Base-by-base conservation (phyloP, 306 rosid species). In the Dalbergia cochinchinensis region DNA sequence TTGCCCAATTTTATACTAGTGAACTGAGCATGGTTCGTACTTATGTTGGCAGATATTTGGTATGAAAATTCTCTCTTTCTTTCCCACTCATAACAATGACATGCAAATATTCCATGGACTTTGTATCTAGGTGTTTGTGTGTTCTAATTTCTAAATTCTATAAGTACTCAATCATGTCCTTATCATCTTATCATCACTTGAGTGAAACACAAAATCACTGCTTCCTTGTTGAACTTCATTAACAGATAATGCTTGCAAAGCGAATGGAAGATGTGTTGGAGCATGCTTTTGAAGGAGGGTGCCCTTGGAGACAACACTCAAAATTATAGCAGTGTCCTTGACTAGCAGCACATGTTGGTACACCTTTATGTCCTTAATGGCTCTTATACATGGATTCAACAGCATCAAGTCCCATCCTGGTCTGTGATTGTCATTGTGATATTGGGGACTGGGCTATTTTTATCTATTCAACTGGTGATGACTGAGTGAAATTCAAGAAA, bases 231-330 rank as follows among this genome's bases (percentile, higher is more conserved):
- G 20, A 73, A 70, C 14, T 55, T 72, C 71, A 48, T 44, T 58
- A 10, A 73, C 91, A 92, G 97, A 85, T 92, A 64, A 69, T 92
- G 87, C 84, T 84, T 19, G 97, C 96, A 20, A 92, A 89, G 70
- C 84, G 89, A 71, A 82, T 92, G 94, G 97, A 92, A 87, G 96
- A 92, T 11, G 96, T 92, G 48, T 74, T 92, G 73, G 92, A 92
- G 82, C 89, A 91, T 37, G 97, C 97, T 39, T 92, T 92, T 60
- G 97, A 91, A 41, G 94, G 94, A 4, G 97, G 97, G 69, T 88
- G 92, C 61, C 96, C 97, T 5, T 91, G 97, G 96, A 84, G 91
- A 69, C 90, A 71, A 80, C 84, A 77, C 70, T 92, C 97, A 1
- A 91, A 91, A 82, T 89, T 92, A 74, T 92, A 85, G 86, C 90